Conservation (phyloP, 305 asterid species). For the Fraxinus latifolia region DNA sequence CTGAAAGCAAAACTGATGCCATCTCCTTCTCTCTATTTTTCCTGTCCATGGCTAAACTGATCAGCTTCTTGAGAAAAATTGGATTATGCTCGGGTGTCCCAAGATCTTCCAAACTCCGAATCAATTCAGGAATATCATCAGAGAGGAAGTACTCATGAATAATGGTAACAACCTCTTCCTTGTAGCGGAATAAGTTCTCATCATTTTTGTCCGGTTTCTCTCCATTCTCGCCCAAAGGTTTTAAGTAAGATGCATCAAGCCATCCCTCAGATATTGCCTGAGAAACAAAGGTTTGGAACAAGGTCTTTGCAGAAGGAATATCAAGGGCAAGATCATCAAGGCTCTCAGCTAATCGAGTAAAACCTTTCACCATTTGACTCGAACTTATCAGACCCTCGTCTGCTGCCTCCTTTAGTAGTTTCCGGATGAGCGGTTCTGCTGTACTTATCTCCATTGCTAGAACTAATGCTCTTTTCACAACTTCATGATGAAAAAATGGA, state of each 20-base stretch:
- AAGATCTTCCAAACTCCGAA: conserved; percentile 74
- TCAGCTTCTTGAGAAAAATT: conserved; percentile 72
- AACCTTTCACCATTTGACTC: conserved; percentile 79
- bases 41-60: conserved; percentile 88
- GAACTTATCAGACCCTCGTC: conserved; percentile 82
- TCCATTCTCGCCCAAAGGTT: conserved; percentile 40
- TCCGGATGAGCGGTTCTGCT: conserved; percentile 51
- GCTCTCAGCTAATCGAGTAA: conserved; percentile 60
- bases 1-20: conserved; percentile 91
- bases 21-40: conserved; percentile 91
- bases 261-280: conserved; percentile 70
- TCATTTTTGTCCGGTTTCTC: conserved; percentile 34
- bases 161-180: conserved; percentile 58
- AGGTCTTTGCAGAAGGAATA: conserved; percentile 64
- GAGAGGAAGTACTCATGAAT: conserved; percentile 80
- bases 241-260: conserved; percentile 60
- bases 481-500: conserved; percentile 83
- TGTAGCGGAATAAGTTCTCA: conserved; percentile 52
- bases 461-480: conserved; percentile 71
- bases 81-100: conserved; percentile 70
- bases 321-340: conserved; percentile 85
- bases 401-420: conserved; percentile 64
- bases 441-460: conserved; percentile 70
- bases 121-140: conserved; percentile 88
- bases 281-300: conserved; percentile 47